Percentiles rank a stretch among this genome's conserved stretches.
phyloP scores from a whole-genome alignment of 441 rosid genomes.

The Syzygium syzygioides region DNA sequence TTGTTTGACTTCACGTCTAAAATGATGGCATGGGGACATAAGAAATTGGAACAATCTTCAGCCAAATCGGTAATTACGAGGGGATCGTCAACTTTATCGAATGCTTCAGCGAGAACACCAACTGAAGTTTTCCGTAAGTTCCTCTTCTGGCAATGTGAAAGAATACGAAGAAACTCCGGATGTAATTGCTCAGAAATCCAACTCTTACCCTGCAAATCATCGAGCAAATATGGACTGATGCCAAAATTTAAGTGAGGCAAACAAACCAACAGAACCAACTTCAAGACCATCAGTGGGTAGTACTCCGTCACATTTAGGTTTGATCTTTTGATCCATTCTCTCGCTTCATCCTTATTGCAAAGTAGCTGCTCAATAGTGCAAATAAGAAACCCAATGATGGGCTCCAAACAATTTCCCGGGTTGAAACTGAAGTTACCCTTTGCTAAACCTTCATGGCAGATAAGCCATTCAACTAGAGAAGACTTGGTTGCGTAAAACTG shows the following conservation, averaged over 20 bases:
- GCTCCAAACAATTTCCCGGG: not conserved
- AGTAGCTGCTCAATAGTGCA: not conserved
- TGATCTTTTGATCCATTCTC: slow-evolving; percentile 24
- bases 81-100: slow-evolving; percentile 12
- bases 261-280: slow-evolving; percentile 30
- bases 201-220: slow-evolving; percentile 6
- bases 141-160: not conserved
- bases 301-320: not conserved
- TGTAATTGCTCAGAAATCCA: slow-evolving; percentile 23
- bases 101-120: slow-evolving; percentile 21
- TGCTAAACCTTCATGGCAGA: slow-evolving; percentile 3
- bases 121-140: not conserved
- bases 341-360: not conserved
- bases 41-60: not conserved
- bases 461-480: slow-evolving; percentile 29
- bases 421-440: not conserved
- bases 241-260: slow-evolving; percentile 28
- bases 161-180: slow-evolving; percentile 10
- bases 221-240: not conserved
- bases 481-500: slow-evolving; percentile 18
- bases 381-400: not conserved
- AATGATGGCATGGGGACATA: slow-evolving; percentile 18
- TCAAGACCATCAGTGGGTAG: slow-evolving; percentile 21
- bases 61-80: slow-evolving; percentile 13
- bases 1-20: slow-evolving; percentile 22